phyloP scores from a whole-genome alignment of 768 basidiomycete genomes.

The Bullera alba region DNA sequence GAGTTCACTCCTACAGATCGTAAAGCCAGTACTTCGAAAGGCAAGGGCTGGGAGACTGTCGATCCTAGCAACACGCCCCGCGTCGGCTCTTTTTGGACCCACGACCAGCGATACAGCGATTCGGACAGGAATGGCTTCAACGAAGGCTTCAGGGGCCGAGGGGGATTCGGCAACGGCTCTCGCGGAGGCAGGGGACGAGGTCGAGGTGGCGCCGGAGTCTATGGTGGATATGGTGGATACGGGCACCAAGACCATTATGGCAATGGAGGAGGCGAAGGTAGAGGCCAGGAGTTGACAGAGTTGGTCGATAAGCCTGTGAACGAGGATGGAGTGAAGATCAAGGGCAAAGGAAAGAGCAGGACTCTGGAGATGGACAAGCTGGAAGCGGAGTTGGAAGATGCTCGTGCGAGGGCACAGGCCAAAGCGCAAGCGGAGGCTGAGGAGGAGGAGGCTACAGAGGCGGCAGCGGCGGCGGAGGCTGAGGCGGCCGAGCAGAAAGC shows the following conservation, averaged over 20 bases:
- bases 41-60: conserved; percentile 43
- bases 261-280: neutral
- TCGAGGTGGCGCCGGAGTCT: neutral
- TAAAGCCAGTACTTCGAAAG: conserved; percentile 50
- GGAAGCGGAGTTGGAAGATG: conserved; percentile 21
- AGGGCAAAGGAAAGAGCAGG: conserved; percentile 3
- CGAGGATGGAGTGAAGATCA: conserved; percentile 3
- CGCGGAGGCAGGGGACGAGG: conserved; percentile 19
- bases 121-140: conserved; percentile 25
- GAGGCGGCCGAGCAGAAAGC: too few relatives aligned
- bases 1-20: conserved; percentile 48
- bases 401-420: neutral
- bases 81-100: conserved; percentile 89
- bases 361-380: conserved; percentile 20
- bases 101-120: conserved; percentile 69
- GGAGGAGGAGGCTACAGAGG: conserved; percentile 1
- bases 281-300: neutral
- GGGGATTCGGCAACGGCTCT: conserved; percentile 49
- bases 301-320: neutral
- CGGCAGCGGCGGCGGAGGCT: neutral
- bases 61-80: conserved; percentile 87
- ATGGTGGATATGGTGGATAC: neutral
- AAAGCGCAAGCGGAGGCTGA: conserved; percentile 1
- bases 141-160: conserved; percentile 57
- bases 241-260: neutral